A percentile compares a stretch with the other conserved stretches of the same genome.
Evolutionary conservation across 2,329 filamentous ascomycete species (phyloP).

Genomic region (Exophiala oligosperma): DNA sequence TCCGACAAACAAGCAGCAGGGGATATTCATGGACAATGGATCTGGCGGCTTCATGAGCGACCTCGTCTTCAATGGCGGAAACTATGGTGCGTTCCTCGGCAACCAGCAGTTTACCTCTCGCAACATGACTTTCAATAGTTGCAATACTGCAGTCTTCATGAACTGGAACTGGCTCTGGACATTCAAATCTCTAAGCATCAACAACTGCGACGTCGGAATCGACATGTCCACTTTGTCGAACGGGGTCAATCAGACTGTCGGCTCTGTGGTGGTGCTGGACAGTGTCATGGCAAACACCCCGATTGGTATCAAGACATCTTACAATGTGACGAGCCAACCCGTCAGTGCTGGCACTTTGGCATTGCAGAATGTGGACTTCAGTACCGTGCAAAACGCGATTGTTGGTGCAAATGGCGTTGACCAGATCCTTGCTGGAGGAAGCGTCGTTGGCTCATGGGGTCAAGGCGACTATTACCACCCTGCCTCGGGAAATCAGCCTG

Average conservation of each 20-base stretch:
- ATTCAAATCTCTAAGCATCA: conserved; percentile 73
- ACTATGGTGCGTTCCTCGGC: conserved; percentile 75
- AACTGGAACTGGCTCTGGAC: conserved; percentile 93
- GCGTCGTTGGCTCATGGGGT: conserved; percentile 68
- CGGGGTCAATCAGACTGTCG: conserved; percentile 69
- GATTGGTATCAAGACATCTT: conserved; percentile 75
- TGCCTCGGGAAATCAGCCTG: conserved; percentile 7
- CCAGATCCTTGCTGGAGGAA: conserved; percentile 66
- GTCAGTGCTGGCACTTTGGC: conserved; percentile 78
- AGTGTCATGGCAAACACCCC: conserved; percentile 74
- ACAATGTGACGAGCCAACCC: conserved; percentile 60
- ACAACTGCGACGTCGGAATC: conserved; percentile 72
- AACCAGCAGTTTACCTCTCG: conserved; percentile 86
- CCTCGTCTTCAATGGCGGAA: conserved; percentile 79
- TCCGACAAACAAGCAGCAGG: conserved; percentile 68
- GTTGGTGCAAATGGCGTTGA: conserved; percentile 54
- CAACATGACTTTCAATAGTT: conserved; percentile 78
- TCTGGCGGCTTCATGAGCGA: conserved; percentile 83
- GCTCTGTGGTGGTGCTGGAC: conserved; percentile 81
- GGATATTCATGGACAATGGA: conserved; percentile 80
- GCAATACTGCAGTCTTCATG: conserved; percentile 81
- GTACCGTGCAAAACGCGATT: conserved; percentile 67
- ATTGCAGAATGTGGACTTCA: conserved; percentile 87
- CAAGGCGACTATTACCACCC: conserved; percentile 71
- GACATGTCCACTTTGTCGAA: conserved; percentile 67